phyloP scores from a whole-genome alignment of 768 basidiomycete species.

The Termitomyces sp. region DNA sequence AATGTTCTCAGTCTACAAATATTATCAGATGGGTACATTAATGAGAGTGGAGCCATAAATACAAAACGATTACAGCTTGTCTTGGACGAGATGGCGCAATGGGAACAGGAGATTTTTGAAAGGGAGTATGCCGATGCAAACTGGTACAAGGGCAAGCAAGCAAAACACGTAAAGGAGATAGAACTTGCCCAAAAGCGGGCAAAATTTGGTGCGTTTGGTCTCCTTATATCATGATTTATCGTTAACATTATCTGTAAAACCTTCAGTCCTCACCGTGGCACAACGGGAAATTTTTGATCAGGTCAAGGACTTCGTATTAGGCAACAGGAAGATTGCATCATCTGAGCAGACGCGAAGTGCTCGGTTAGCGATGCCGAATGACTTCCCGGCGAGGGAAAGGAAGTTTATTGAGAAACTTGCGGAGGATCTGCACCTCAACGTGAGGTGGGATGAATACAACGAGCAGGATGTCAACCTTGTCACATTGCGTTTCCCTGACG shows the following conservation, averaged over 20 bases:
- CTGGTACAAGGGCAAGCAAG: constrained; percentile 94
- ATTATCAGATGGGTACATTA: constrained; percentile 80
- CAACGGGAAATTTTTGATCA: constrained; percentile 78
- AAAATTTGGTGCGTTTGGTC: constrained; percentile 53
- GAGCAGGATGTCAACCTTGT: constrained; percentile 76
- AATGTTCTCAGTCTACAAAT: not conserved
- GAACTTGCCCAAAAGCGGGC: constrained; percentile 54
- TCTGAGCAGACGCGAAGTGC: constrained; percentile 28
- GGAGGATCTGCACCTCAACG: constrained; percentile 66
- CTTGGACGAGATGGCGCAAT: constrained; percentile 80
- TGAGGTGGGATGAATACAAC: constrained; percentile 94
- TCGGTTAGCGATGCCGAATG: constrained; percentile 66
- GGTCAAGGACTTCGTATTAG: constrained; percentile 71
- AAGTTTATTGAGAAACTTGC: constrained; percentile 75
- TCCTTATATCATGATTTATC: not conserved
- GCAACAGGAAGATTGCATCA: constrained; percentile 30
- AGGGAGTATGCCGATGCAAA: constrained; percentile 85
- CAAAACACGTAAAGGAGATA: constrained; percentile 61
- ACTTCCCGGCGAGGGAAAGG: constrained; percentile 75
- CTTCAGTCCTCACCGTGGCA: constrained; percentile 59
- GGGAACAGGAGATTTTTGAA: constrained; percentile 90
- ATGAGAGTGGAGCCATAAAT: constrained; percentile 83
- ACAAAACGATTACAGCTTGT: constrained; percentile 78
- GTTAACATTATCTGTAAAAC: not conserved
- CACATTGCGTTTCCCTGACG: constrained; percentile 57